Conservation (phyloP, 129 eudicot genomes). For the Kitagawia praeruptora region DNA sequence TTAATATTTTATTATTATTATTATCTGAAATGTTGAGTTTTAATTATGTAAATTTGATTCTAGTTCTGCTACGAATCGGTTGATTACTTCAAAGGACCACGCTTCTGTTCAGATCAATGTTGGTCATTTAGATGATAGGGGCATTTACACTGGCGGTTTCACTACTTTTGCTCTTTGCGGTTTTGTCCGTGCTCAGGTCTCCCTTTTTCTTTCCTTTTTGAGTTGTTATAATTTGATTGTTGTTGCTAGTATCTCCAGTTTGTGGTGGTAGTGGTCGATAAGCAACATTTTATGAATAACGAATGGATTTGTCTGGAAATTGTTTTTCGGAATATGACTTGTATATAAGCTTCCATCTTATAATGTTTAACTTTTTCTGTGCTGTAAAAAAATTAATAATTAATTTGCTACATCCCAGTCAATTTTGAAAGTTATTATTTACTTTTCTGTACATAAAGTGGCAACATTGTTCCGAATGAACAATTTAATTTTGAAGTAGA, state of each 20-base stretch:
- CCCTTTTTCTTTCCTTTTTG: not conserved
- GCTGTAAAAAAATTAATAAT: too few species aligned
- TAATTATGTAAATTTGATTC: not conserved
- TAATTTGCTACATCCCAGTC: too few species aligned
- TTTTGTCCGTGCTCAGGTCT: conserved; percentile 25
- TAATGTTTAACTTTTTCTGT: not conserved
- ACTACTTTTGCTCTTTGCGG: conserved; percentile 30
- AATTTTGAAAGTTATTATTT: too few species aligned
- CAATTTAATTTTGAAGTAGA: too few species aligned
- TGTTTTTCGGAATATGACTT: not conserved
- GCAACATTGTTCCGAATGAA: too few species aligned
- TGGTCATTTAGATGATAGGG: conserved; percentile 29
- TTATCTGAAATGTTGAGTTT: not conserved
- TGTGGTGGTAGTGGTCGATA: too few species aligned
- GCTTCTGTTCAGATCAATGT: conserved; percentile 32
- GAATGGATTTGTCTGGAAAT: not conserved
- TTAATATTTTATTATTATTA: not conserved
- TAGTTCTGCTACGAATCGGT: conserved; percentile 18
- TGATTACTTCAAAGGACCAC: conserved; percentile 21
- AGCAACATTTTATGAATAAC: too few species aligned
- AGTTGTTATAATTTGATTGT: too few species aligned
- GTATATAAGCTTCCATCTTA: too few species aligned
- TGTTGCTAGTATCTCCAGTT: too few species aligned
- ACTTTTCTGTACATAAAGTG: too few species aligned
- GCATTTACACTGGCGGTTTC: conserved; percentile 17